phyloP scores from a whole-genome alignment of 176 grass and related monocot species.

The Oryza glaberrima region DNA sequence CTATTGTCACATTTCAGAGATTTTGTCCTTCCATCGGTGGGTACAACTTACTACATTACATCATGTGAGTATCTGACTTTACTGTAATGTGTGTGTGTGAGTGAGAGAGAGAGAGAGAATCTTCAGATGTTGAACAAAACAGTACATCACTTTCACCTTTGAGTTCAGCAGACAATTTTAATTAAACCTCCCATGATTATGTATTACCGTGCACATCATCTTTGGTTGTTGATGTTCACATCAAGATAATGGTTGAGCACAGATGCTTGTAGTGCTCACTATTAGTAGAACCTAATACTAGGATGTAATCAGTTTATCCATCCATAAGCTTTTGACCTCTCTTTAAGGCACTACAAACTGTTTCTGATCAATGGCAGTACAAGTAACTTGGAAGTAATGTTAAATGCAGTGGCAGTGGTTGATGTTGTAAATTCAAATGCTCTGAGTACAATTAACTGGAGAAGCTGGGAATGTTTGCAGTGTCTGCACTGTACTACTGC shows the following conservation, averaged over 20 bases:
- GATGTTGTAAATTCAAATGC: background rate
- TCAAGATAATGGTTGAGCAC: background rate
- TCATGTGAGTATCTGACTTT: background rate
- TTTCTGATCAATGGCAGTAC: background rate
- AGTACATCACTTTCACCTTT: constrained; percentile 18
- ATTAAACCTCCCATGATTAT: background rate
- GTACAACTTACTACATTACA: constrained; percentile 8
- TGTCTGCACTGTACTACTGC: background rate
- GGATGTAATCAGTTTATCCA: background rate
- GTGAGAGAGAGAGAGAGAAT: background rate
- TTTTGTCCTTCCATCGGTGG: constrained; percentile 6
- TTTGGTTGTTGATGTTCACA: background rate
- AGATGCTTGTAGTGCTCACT: background rate
- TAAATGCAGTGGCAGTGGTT: background rate
- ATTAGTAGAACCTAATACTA: background rate
- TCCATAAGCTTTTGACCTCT: constrained; percentile 3
- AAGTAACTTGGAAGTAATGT: constrained; percentile 6
- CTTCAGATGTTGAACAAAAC: background rate
- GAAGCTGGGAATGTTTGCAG: background rate
- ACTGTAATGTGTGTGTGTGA: background rate
- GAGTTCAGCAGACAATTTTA: constrained; percentile 13
- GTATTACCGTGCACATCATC: constrained; percentile 32
- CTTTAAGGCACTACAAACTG: constrained; percentile 19
- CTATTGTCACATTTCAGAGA: background rate
- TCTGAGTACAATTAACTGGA: background rate